Base-by-base conservation (phyloP, 306 rosid genomes). In the Pachyrhizus erosus region DNA sequence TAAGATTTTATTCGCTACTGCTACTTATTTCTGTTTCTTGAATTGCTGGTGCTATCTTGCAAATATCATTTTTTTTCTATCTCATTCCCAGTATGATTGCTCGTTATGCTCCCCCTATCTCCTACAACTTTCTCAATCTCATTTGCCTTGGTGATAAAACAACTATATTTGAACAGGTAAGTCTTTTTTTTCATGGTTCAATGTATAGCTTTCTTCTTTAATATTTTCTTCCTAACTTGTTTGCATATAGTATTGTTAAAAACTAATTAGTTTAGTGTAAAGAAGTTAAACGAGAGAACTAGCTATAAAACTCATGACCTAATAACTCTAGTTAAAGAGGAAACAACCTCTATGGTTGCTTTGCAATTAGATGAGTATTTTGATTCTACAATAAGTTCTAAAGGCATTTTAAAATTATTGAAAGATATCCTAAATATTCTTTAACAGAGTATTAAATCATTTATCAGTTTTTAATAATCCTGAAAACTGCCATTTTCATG, bases 61-160 rank as follows among this genome's bases (percentile, higher is more conserved):
- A 68, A 39, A 33, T 40, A 80, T 68, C 27, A 77, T 70, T 79
- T 75, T 48, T 31, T 27, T 80, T 78, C 84, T 7, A 3, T 64
- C 23, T 69, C 80, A 51, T 84, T 76, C 23, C 70, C 87, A 96
- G 99, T 60, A 93, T 96, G 99, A 90, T 96, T 33, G 99, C 99
- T 86, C 93, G 98, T 77, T 96, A 96, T 89, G 99, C 99, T 83
- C 99, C 99, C 85, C 92, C 99, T 5, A 86, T 96, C 82, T 96
- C 99, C 0, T 96, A 91, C 92, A 96, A 96, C 87, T 96, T 89
- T 90, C 97, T 96, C 78, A 96, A 96, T 85, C 97, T 93, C 80
- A 93, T 96, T 78, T 91, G 92, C 75, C 90, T 93, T 65, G 93
- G 73, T 77, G 52, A 83, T 8, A 86, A 64, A 72, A 51, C 74